Conservation (phyloP, 345 rosid species). For the Eucalyptus erythrocorys region DNA sequence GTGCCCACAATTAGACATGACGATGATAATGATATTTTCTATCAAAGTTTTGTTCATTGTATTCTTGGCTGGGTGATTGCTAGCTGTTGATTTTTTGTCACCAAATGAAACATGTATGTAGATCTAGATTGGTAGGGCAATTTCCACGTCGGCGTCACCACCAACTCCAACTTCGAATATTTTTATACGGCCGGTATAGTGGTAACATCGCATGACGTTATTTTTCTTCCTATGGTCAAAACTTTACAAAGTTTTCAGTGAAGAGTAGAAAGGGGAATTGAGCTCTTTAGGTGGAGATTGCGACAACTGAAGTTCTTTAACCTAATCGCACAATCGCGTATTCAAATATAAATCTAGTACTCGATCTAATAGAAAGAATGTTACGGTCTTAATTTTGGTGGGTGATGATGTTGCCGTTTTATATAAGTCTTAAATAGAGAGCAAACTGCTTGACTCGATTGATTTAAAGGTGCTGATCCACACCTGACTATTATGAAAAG, state of each 20-base stretch:
- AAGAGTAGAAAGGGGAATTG: background rate
- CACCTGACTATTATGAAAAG: background rate
- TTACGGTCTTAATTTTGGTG: background rate
- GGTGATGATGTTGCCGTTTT: background rate
- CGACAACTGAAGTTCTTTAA: background rate
- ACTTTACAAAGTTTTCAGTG: background rate
- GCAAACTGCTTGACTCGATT: background rate
- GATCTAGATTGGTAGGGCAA: background rate
- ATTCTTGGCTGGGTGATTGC: background rate
- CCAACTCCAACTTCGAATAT: background rate
- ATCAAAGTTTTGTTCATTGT: background rate
- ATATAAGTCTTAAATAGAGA: background rate
- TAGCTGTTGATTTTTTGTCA: background rate
- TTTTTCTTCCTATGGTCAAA: background rate
- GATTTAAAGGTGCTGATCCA: background rate
- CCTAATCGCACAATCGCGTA: background rate
- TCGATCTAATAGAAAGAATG: background rate
- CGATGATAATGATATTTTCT: background rate
- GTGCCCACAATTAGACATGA: background rate
- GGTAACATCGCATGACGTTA: background rate
- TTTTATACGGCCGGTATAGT: background rate
- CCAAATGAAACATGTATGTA: background rate
- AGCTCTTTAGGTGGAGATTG: background rate
- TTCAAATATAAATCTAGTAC: background rate
- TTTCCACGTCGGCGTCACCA: background rate